Base-by-base conservation (phyloP, 2,329 filamentous ascomycete species). In the Alternaria gaisen region DNA sequence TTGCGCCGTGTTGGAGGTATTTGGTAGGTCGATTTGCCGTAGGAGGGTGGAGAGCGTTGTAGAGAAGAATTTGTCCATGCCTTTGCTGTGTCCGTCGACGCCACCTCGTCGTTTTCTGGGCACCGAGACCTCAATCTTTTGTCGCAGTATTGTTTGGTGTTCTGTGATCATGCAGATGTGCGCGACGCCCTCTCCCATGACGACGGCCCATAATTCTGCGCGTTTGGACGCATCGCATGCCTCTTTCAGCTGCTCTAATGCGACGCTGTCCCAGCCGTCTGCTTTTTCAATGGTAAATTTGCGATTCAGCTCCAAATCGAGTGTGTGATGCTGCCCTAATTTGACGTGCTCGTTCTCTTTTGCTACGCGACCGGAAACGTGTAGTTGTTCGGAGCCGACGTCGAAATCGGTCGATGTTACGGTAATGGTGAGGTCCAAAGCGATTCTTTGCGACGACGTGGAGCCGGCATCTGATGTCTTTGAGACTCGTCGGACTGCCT, bases 281-380 rank as follows among this genome's bases (percentile, higher is more conserved):
- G 75, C 90, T 80, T 98, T 98, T 81, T 93, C 91, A 8, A 99
- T 78, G 7, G 91, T 94, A 71, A 98, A 98, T 52, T 93, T 90
- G 42, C 94, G 87, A 72, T 95, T 89, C 59, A 97, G 84, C 77
- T 97, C 94, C 46, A 99, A 85, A 68, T 97, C 94, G 2, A 92
- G 83, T 0, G 90, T 92, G 74, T 92, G 90, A 70, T 87, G 87
- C 64, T 87, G 84, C 16, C 90, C 90, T 18, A 91, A 80, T 71
- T 88, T 88, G 34, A 90, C 90, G 72, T 87, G 83, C 61, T 87
- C 85, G 68, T 90, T 92, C 75, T 91, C 88, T 22, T 85, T 85
- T 6, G 86, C 82, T 12, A 91, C 88, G 50, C 85, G 83, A 1
- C 90, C 90, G 4, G 85, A 86, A 22, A 92, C 88, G 71, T 92